Percentiles rank a stretch among this genome's conserved stretches.
These are phyloP conservation scores for Thielaviopsis ethacetica DNA, from an alignment of 2,329 filamentous ascomycete species.

Conservation along the genomic window DNA sequence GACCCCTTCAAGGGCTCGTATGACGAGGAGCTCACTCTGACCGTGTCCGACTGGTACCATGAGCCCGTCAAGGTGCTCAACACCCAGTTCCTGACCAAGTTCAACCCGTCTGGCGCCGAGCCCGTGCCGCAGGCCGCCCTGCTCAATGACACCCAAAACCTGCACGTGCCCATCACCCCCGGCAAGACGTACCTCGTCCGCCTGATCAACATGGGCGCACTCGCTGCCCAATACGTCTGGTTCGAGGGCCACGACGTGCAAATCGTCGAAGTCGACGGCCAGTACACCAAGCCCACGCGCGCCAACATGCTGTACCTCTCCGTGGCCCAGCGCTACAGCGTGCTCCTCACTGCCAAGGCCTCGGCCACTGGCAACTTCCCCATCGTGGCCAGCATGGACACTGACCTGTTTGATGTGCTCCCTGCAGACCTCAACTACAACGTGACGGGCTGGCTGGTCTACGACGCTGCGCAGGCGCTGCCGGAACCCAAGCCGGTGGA, in stretches of 20 bases:
- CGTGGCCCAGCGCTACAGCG: conserved; percentile 49
- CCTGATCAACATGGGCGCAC: conserved; percentile 57
- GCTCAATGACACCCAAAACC: conserved; percentile 52
- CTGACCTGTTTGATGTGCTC: conserved; percentile 46
- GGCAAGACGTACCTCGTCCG: conserved; percentile 59
- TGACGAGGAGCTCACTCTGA: conserved; percentile 47
- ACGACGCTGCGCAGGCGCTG: conserved; percentile 29
- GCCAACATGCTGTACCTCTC: conserved; percentile 49
- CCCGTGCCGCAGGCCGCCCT: conserved; percentile 53
- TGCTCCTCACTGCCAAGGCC: conserved; percentile 46
- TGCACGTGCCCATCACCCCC: conserved; percentile 42
- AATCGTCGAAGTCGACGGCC: conserved; percentile 57
- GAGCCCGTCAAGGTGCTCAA: conserved; percentile 33
- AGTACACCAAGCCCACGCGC: conserved; percentile 45
- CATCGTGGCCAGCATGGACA: conserved; percentile 53
- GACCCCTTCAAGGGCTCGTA: conserved; percentile 40
- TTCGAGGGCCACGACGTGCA: conserved; percentile 50
- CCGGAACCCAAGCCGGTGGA: conserved; percentile 38
- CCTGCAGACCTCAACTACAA: conserved; percentile 54
- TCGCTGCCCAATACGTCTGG: conserved; percentile 50
- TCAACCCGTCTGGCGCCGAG: conserved; percentile 41
- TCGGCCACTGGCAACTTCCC: conserved; percentile 44
- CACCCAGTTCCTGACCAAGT: conserved; percentile 32
- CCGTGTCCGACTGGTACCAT: conserved; percentile 58
- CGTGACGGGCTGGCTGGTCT: conserved; percentile 47